These are phyloP conservation scores for Canavalia gladiata DNA, from an alignment of 306 rosid genomes.

Conservation along the genomic window DNA sequence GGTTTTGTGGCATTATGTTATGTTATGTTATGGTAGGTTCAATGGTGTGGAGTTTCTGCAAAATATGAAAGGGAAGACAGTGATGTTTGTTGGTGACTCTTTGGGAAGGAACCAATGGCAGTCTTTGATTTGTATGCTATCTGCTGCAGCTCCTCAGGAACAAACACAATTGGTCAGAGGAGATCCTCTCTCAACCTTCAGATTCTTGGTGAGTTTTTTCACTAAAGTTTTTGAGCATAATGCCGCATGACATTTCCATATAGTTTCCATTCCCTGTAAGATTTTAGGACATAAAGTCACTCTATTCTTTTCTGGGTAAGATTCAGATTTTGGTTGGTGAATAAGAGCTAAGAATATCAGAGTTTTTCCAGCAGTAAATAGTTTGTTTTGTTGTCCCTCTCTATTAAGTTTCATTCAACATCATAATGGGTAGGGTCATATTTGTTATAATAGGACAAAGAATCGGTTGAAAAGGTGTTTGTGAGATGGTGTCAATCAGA, in stretches of 20 bases:
- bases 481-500: conserved; percentile 26
- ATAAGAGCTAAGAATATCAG: not conserved
- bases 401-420: not conserved
- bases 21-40: conserved; percentile 69
- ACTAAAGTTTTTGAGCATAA: not conserved
- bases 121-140: conserved; percentile 80
- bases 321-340: conserved; percentile 22
- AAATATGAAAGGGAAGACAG: conserved; percentile 74
- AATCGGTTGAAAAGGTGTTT: conserved; percentile 26
- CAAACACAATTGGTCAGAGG: conserved; percentile 70
- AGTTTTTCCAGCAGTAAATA: not conserved
- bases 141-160: conserved; percentile 60
- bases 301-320: not conserved
- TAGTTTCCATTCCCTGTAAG: not conserved
- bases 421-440: conserved; percentile 14
- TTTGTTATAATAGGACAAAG: conserved; percentile 23
- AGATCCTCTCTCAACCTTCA: conserved; percentile 81
- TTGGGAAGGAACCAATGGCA: conserved; percentile 91
- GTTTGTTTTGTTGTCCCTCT: not conserved
- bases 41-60: conserved; percentile 75
- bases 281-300: not conserved
- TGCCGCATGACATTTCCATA: not conserved
- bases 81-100: conserved; percentile 87
- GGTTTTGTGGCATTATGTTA: conserved; percentile 50
- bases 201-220: conserved; percentile 67